A percentile compares a stretch with the other conserved stretches of the same genome.
Evolutionary conservation across 2,329 filamentous ascomycete genomes (phyloP).

Genomic region (Colletotrichum sidae): DNA sequence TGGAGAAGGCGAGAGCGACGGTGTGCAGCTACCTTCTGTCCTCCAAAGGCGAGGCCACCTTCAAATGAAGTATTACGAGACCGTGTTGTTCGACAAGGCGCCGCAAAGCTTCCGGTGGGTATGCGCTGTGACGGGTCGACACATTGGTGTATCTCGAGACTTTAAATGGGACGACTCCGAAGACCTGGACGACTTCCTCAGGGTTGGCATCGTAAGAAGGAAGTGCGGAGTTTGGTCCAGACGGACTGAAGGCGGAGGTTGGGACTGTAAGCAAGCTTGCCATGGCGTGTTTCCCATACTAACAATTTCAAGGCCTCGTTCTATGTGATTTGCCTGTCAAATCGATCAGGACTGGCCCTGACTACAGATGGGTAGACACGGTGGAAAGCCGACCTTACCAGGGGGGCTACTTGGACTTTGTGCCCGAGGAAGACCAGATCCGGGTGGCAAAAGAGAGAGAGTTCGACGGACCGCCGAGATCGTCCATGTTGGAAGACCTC

Average conservation of each 20-base stretch:
- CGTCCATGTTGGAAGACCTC: slow-evolving; percentile 41
- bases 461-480: slow-evolving; percentile 38
- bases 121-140: slow-evolving; percentile 41
- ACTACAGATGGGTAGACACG: slow-evolving; percentile 31
- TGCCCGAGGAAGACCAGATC: slow-evolving; percentile 39
- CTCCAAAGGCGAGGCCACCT: slow-evolving; percentile 35
- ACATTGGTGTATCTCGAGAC: slow-evolving; percentile 40
- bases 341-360: slow-evolving; percentile 38
- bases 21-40: slow-evolving; percentile 40
- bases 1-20: slow-evolving; percentile 40
- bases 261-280: slow-evolving; percentile 38
- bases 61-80: slow-evolving; percentile 41
- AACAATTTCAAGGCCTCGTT: slow-evolving; percentile 35
- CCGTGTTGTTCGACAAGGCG: slow-evolving; percentile 37
- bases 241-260: slow-evolving; percentile 32
- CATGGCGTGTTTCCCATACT: background rate
- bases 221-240: slow-evolving; percentile 42
- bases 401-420: slow-evolving; percentile 43
- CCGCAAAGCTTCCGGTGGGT: slow-evolving; percentile 40
- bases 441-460: slow-evolving; percentile 15
- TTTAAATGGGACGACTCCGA: slow-evolving; percentile 30
- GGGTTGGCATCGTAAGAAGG: slow-evolving; percentile 40
- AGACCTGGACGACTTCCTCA: slow-evolving; percentile 36
- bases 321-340: slow-evolving; percentile 41
- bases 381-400: slow-evolving; percentile 40